phyloP scores from a whole-genome alignment of 805 yeast genomes.

The Yarrowia deformans region DNA sequence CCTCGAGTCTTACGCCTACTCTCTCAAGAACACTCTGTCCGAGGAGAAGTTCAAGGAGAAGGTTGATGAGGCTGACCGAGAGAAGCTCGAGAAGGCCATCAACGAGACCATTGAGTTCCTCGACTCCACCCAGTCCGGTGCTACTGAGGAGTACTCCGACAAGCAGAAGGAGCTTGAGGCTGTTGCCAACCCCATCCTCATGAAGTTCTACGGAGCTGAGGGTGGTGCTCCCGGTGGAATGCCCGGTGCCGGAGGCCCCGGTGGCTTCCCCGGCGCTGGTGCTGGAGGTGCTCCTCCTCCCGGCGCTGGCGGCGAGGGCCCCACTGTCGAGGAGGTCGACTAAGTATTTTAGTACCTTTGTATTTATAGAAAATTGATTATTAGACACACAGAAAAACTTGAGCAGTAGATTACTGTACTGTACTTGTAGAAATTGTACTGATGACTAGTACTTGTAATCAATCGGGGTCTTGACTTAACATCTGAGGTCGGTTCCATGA shows the following conservation, averaged over 20 bases:
- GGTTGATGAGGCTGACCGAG: slow-evolving; percentile 70
- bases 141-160: slow-evolving; percentile 89
- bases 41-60: slow-evolving; percentile 83
- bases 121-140: slow-evolving; percentile 90
- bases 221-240: slow-evolving; percentile 84
- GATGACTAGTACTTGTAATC: too few species aligned
- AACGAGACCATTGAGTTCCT: slow-evolving; percentile 90
- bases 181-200: slow-evolving; percentile 94
- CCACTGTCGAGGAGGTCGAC: slow-evolving; percentile 62
- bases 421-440: too few species aligned
- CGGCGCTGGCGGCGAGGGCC: slow-evolving; percentile 59
- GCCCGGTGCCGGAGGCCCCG: slow-evolving; percentile 71
- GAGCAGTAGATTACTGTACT: not conserved
- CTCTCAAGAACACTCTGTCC: slow-evolving; percentile 80
- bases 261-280: slow-evolving; percentile 62
- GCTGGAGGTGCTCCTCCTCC: slow-evolving; percentile 70
- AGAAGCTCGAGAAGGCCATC: slow-evolving; percentile 76
- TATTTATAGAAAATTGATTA: slow-evolving; percentile 37
- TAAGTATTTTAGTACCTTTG: slow-evolving; percentile 40
- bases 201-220: slow-evolving; percentile 90
- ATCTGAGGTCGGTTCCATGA: too few species aligned
- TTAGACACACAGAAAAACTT: slow-evolving; percentile 5
- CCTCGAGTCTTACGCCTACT: slow-evolving; percentile 93
- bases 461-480: too few species aligned
- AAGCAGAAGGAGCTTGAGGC: slow-evolving; percentile 96